These are phyloP conservation scores for Abrus pulchellus DNA, from an alignment of 306 rosid species.

Conservation along the genomic window DNA sequence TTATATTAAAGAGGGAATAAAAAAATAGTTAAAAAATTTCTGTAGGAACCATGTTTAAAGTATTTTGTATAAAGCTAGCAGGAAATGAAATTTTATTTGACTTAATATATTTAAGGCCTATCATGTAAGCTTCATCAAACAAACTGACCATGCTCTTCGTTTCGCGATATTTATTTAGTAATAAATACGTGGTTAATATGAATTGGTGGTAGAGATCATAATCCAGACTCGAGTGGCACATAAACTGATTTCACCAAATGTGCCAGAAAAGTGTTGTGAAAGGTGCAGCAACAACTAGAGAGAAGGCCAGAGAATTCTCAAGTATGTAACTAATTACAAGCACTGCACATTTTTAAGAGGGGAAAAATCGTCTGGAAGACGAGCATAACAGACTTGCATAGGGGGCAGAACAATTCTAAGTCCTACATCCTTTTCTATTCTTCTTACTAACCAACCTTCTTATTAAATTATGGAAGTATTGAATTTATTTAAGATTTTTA, in stretches of 20 bases:
- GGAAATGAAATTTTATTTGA: neutral
- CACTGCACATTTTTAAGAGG: slow-evolving; percentile 12
- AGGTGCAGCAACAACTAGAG: neutral
- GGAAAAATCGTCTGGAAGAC: neutral
- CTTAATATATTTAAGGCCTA: neutral
- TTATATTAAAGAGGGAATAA: too few species aligned
- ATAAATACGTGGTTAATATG: neutral
- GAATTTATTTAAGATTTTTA: too few species aligned
- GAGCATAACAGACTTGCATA: neutral
- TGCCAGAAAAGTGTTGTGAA: neutral
- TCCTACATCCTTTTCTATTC: too few species aligned
- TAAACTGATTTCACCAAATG: slow-evolving; percentile 2
- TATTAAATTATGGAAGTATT: too few species aligned
- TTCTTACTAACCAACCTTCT: too few species aligned
- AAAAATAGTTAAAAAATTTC: too few species aligned
- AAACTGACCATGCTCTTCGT: neutral
- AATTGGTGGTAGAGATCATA: neutral
- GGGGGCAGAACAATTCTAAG: neutral
- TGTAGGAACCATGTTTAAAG: neutral
- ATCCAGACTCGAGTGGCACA: neutral
- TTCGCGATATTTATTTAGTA: neutral
- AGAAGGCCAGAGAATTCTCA: neutral
- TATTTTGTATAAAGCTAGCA: neutral
- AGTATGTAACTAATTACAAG: neutral
- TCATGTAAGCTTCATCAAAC: slow-evolving; percentile 3